A percentile compares a stretch with the other conserved stretches of the same genome.
phyloP scores from a whole-genome alignment of 2,329 filamentous ascomycete genomes.

The Chrysoporthe puriensis region DNA sequence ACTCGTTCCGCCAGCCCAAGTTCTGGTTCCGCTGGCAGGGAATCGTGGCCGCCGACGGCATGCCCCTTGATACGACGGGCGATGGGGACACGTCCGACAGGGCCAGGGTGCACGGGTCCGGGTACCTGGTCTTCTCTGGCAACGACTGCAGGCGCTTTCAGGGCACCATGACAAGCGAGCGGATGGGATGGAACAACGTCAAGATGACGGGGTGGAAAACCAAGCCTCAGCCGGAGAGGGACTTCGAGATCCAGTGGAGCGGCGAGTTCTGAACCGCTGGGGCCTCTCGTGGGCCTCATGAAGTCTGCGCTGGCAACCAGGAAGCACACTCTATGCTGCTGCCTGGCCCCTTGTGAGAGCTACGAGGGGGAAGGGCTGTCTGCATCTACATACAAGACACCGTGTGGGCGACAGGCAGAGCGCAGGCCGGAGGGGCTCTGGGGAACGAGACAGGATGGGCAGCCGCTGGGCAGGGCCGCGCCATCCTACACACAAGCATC shows the following conservation, averaged over 20 bases:
- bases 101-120: conserved; percentile 26
- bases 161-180: conserved; percentile 32
- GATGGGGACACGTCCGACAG: not conserved
- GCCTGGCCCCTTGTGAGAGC: too few species aligned
- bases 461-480: too few species aligned
- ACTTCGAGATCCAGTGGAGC: conserved; percentile 31
- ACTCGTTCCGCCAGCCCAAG: conserved; percentile 34
- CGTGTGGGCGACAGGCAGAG: too few species aligned
- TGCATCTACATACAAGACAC: not conserved
- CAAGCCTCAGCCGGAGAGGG: conserved; percentile 27
- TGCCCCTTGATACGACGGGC: not conserved
- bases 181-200: conserved; percentile 32
- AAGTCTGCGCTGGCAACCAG: not conserved
- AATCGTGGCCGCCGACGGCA: not conserved
- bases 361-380: not conserved
- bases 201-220: conserved; percentile 31
- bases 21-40: conserved; percentile 34
- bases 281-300: not conserved
- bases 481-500: too few species aligned
- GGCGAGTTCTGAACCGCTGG: not conserved
- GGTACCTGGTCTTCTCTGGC: conserved; percentile 34
- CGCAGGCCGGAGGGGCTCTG: too few species aligned
- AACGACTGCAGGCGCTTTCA: conserved; percentile 34
- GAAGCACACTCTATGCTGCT: too few species aligned
- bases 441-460: too few species aligned